These are phyloP conservation scores for Plasmodium blacklocki DNA, from an alignment of 169 alveolate species.

Conservation along the genomic window DNA sequence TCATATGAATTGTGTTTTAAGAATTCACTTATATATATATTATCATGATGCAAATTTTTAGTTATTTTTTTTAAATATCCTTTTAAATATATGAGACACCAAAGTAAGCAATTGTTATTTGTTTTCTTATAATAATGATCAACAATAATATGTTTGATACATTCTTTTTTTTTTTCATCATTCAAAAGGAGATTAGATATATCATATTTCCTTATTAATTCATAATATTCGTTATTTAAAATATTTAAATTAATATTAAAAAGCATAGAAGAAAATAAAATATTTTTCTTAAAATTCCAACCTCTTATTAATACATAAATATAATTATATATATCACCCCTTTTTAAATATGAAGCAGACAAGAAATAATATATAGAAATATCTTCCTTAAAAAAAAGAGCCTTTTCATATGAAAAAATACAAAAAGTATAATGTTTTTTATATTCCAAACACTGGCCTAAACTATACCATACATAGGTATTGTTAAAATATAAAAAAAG, in stretches of 20 bases:
- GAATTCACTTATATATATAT: too few species aligned
- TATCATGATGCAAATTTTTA: neutral
- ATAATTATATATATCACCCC: conserved; percentile 28
- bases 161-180: neutral
- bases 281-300: conserved; percentile 28
- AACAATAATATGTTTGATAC: neutral
- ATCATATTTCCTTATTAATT: conserved; percentile 3
- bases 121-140: conserved; percentile 1
- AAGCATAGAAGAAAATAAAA: conserved; percentile 10
- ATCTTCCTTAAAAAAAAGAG: conserved; percentile 20
- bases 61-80: conserved; percentile 17
- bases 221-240: conserved; percentile 3
- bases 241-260: conserved; percentile 4
- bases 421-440: conserved; percentile 28
- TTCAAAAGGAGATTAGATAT: neutral
- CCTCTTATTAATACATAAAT: conserved; percentile 30
- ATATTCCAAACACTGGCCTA: conserved; percentile 43
- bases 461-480: conserved; percentile 65
- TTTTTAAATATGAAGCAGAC: conserved; percentile 38
- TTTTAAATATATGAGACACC: conserved; percentile 50
- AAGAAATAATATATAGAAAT: conserved; percentile 22
- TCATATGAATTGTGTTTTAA: too few species aligned
- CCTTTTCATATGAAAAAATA: conserved; percentile 51
- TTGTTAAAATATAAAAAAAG: conserved; percentile 41
- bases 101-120: conserved; percentile 20